Conservation (phyloP, 352 stramenopile species). For the Phytophthora rubi region DNA sequence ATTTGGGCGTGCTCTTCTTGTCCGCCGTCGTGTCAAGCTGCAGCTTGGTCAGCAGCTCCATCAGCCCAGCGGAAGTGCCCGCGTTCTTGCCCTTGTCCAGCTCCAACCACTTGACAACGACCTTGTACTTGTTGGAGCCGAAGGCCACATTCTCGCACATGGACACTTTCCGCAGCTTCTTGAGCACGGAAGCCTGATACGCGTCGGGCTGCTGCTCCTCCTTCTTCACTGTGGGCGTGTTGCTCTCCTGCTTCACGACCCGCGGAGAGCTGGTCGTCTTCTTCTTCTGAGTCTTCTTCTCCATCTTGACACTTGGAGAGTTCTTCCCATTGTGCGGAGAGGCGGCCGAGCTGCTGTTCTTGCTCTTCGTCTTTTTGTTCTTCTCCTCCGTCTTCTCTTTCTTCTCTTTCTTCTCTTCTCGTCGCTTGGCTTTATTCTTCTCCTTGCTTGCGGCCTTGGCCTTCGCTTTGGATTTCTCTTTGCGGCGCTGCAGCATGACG, state of each 20-base stretch:
- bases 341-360: conserved; percentile 22
- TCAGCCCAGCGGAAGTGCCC: conserved; percentile 37
- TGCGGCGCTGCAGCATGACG: conserved; percentile 34
- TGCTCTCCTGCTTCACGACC: conserved; percentile 4
- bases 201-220: conserved; percentile 6
- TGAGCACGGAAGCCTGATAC: conserved; percentile 37
- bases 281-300: conserved; percentile 19
- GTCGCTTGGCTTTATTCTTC: conserved; percentile 2
- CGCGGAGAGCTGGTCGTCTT: conserved; percentile 9
- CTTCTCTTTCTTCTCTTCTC: conserved; percentile 6
- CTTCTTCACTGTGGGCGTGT: conserved; percentile 1
- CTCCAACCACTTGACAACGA: conserved; percentile 63
- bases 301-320: conserved; percentile 5
- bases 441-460: conserved; percentile 24
- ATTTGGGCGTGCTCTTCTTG: conserved; percentile 26
- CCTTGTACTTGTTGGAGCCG: conserved; percentile 54
- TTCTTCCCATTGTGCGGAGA: conserved; percentile 9
- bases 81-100: conserved; percentile 52
- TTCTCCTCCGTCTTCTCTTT: conserved; percentile 20
- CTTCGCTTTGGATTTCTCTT: conserved; percentile 36
- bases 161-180: conserved; percentile 45
- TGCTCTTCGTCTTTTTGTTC: conserved; percentile 27
- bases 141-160: conserved; percentile 43
- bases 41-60: conserved; percentile 38
- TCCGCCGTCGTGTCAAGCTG: conserved; percentile 7